Evolutionary conservation across 1,284 basidiomycete genomes (phyloP).

Genomic region (Pterulicium gracile): DNA sequence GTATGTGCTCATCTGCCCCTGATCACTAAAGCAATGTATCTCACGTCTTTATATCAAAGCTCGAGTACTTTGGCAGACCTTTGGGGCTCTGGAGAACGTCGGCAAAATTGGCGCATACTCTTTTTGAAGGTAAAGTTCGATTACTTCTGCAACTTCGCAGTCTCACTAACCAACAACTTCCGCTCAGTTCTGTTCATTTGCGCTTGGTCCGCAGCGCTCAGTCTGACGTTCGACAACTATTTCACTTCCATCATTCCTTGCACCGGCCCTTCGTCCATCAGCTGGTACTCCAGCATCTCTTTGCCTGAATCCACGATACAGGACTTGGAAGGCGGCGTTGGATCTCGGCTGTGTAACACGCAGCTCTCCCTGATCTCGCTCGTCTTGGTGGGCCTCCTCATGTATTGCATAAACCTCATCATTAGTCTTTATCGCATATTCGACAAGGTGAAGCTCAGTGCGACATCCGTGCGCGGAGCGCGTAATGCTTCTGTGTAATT

Average conservation of each 20-base stretch:
- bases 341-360: constrained; percentile 51
- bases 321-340: constrained; percentile 36
- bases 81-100: constrained; percentile 85
- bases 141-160: not conserved
- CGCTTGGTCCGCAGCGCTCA: constrained; percentile 84
- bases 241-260: constrained; percentile 82
- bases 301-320: too few species aligned
- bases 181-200: constrained; percentile 70
- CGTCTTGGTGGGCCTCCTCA: constrained; percentile 61
- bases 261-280: constrained; percentile 39
- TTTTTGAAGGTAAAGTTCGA: constrained; percentile 37
- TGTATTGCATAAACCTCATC: constrained; percentile 73
- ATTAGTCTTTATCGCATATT: constrained; percentile 84
- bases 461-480: constrained; percentile 14
- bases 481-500: constrained; percentile 8
- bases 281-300: too few species aligned
- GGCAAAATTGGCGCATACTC: constrained; percentile 68
- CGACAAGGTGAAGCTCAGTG: constrained; percentile 69
- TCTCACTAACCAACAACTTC: not conserved
- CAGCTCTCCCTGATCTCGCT: constrained; percentile 69
- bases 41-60: constrained; percentile 27
- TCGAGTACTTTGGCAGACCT: constrained; percentile 87
- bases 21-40: too few species aligned
- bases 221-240: constrained; percentile 84
- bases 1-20: constrained; percentile 32